Base-by-base conservation (phyloP, 805 yeast genomes). In the fission yeast (Schizosaccharomyces pombe) region DNA sequence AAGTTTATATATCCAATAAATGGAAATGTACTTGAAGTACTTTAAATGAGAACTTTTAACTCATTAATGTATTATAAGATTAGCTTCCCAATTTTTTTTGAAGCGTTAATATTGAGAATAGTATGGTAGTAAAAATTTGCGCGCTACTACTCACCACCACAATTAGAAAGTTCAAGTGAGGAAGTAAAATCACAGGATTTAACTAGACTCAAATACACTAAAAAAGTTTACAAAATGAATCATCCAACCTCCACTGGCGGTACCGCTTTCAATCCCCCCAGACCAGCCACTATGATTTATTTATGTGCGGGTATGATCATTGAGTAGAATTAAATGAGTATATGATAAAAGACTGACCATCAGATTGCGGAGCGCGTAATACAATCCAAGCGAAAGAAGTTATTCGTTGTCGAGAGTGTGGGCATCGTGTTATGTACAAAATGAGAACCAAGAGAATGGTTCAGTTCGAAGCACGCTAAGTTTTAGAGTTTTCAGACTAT, bases 391-490 rank as follows among this genome's bases (percentile, higher is more conserved):
- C 89, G 70, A 85, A 83, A 61, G 98, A 91, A 67, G 94, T 97
- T 31, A 94, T 91, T 59, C 83, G 97, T 72, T 91, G 98, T 72
- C 87, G 86, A 70, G 94, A 87, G 62, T 91, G 98, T 70, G 98
- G 98, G 59, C 97, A 91, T 72, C 82, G 98, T 71, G 96, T 91
- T 57, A 73, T 91, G 58, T 85, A 89, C 73, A 91, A 91, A 73
- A 94, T 95, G 58, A 82, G 98, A 73, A 89, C 97, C 53, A 84
- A 49, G 24, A 24, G 53, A 24, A 49, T 49, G 53, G 72, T 82
- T 54, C 87, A 82, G 68, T 82, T 81, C 64, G 87, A 81, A 67
- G 87, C 89, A 31, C 76, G 87, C 66, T 81, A 64, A 67, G 28
- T 28, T 37, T 22, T 28, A 51, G 34, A 12, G 22, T 6, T 32